phyloP scores from a whole-genome alignment of 2,329 filamentous ascomycete species.

The Gaeumannomyces tritici region DNA sequence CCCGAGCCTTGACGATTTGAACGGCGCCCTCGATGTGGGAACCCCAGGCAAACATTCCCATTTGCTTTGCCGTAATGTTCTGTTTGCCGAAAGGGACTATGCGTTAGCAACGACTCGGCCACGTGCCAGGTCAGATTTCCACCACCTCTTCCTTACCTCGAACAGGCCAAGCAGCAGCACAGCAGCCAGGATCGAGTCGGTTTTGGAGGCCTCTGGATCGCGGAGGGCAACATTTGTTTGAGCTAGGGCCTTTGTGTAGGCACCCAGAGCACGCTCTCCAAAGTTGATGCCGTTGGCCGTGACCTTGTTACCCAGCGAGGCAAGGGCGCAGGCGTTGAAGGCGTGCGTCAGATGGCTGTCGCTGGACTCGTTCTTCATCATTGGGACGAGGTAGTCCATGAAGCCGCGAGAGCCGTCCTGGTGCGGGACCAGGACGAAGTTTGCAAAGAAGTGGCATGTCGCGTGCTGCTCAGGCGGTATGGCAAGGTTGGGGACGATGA shows the following conservation, averaged over 20 bases:
- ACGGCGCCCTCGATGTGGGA: conserved; percentile 57
- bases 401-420: conserved; percentile 43
- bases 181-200: conserved; percentile 49
- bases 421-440: conserved; percentile 46
- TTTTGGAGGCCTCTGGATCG: conserved; percentile 35
- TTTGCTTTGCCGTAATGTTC: conserved; percentile 44
- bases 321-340: conserved; percentile 50
- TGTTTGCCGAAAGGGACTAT: conserved; percentile 2
- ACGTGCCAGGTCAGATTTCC: neutral
- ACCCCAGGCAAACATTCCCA: conserved; percentile 49
- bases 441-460: conserved; percentile 49
- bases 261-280: conserved; percentile 31
- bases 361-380: conserved; percentile 35
- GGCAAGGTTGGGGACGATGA: conserved; percentile 26
- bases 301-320: conserved; percentile 44
- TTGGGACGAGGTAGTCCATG: conserved; percentile 48
- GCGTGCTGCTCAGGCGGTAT: conserved; percentile 45
- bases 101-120: neutral
- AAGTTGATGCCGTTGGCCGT: conserved; percentile 22
- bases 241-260: conserved; percentile 45
- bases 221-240: conserved; percentile 42
- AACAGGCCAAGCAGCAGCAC: conserved; percentile 52
- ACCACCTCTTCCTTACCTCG: conserved; percentile 34
- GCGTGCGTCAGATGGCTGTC: conserved; percentile 42
- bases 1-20: conserved; percentile 47